Percentiles rank a stretch among this genome's conserved stretches.
Evolutionary conservation across 176 grass and related monocot species (phyloP).

Genomic region (Eremochloa ophiuroides): DNA sequence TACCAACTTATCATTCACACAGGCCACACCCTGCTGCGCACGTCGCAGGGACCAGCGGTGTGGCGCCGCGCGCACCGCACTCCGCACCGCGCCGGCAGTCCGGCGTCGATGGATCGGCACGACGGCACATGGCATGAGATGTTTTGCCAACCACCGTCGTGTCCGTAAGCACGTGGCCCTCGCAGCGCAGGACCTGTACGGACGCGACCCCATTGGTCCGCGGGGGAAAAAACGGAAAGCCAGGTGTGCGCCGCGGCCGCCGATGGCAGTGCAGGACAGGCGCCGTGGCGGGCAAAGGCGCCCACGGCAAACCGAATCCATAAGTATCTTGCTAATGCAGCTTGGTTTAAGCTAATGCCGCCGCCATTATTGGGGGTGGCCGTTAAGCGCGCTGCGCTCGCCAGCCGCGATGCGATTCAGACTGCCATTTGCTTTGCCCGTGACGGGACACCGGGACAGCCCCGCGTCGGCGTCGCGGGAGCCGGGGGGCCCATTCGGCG

Average conservation of each 20-base stretch:
- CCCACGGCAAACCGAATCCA: constrained; percentile 24
- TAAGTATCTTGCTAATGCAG: neutral
- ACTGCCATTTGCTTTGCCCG: neutral
- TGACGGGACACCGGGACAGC: neutral
- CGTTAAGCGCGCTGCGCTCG: neutral
- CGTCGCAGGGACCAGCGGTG: too few species aligned
- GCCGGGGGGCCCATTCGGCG: neutral
- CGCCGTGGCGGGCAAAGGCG: constrained; percentile 4
- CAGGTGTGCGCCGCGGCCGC: neutral
- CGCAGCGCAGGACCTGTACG: constrained; percentile 21
- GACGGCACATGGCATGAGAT: constrained; percentile 28
- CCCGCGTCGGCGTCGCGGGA: neutral
- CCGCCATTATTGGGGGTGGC: neutral
- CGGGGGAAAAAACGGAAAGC: neutral
- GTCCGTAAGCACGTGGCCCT: constrained; percentile 25
- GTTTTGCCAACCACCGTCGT: constrained; percentile 30
- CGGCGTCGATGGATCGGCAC: neutral
- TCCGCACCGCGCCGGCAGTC: neutral
- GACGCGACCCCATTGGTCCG: neutral
- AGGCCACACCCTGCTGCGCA: too few species aligned
- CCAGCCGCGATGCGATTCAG: neutral
- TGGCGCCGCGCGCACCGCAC: too few species aligned
- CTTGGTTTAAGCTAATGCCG: neutral
- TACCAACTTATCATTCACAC: too few species aligned
- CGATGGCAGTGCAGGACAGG: neutral